Evolutionary conservation across 768 basidiomycete genomes (phyloP).

Genomic region (Tulasnella sp.): DNA sequence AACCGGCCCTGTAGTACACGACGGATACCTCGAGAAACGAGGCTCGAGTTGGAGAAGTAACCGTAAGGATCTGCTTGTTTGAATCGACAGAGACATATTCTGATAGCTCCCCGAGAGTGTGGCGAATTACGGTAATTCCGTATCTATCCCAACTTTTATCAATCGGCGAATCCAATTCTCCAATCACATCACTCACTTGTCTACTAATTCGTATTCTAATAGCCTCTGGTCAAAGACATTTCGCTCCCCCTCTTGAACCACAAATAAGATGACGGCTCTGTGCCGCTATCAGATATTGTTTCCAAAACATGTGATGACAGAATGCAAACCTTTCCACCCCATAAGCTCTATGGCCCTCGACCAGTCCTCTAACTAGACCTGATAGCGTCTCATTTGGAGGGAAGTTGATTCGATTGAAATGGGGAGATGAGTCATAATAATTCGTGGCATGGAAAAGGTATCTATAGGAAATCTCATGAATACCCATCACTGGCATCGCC

Average conservation of each 20-base stretch:
- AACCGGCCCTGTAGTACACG: constrained; percentile 85
- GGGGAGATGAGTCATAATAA: constrained; percentile 50
- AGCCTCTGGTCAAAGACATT: constrained; percentile 91
- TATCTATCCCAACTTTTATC: constrained; percentile 43
- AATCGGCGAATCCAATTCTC: neutral
- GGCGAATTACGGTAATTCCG: constrained; percentile 57
- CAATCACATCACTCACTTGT: constrained; percentile 40
- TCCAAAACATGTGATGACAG: neutral
- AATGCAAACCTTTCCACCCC: constrained; percentile 36
- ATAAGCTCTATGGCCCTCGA: constrained; percentile 67
- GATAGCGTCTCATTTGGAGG: constrained; percentile 60
- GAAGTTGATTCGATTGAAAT: constrained; percentile 42
- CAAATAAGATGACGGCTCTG: constrained; percentile 60
- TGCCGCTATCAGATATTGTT: neutral
- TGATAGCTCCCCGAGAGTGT: constrained; percentile 59
- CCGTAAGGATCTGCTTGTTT: constrained; percentile 22
- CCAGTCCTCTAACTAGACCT: constrained; percentile 62
- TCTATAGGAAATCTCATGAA: constrained; percentile 28
- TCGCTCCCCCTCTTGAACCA: constrained; percentile 77
- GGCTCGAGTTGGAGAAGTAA: constrained; percentile 26
- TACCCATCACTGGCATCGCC: neutral
- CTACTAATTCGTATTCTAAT: constrained; percentile 75
- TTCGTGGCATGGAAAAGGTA: constrained; percentile 51
- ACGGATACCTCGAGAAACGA: constrained; percentile 57
- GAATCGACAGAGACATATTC: constrained; percentile 38